Percentiles rank a stretch among this genome's conserved stretches.
These are phyloP conservation scores for Nitzschia palea DNA, from an alignment of 108 stramenopile species.

Conservation along the genomic window DNA sequence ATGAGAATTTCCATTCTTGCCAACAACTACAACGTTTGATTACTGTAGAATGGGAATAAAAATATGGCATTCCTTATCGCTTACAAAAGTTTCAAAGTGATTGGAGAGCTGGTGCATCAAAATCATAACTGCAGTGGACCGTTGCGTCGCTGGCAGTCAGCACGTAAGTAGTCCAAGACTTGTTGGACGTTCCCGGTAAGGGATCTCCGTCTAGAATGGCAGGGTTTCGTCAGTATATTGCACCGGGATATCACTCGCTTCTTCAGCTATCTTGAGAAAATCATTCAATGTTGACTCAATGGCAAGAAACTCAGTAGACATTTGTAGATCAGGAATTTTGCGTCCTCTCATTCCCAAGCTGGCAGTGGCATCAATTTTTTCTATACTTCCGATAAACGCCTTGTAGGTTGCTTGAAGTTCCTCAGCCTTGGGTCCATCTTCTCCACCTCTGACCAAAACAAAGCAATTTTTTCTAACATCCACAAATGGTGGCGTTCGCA, in stretches of 20 bases:
- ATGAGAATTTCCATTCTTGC: too few relatives aligned
- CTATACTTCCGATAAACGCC: constrained; percentile 38
- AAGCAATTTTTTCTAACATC: constrained; percentile 44
- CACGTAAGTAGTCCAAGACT: too few relatives aligned
- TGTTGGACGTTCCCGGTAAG: too few relatives aligned
- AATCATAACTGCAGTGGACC: too few relatives aligned
- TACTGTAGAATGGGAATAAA: too few relatives aligned
- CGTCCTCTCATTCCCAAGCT: constrained; percentile 43
- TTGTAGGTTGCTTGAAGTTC: constrained; percentile 40
- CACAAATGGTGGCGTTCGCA: constrained; percentile 42
- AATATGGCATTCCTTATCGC: too few relatives aligned
- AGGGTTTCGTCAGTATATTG: constrained; percentile 7
- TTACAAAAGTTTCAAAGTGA: too few relatives aligned
- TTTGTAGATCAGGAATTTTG: constrained; percentile 14
- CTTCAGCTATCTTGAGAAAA: constrained; percentile 31
- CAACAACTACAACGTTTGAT: too few relatives aligned
- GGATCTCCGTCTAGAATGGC: too few relatives aligned
- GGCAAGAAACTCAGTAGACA: constrained; percentile 16
- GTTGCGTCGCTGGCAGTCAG: too few relatives aligned
- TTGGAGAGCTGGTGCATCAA: too few relatives aligned
- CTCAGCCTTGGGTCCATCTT: constrained; percentile 57
- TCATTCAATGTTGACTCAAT: constrained; percentile 10
- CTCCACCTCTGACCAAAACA: constrained; percentile 47
- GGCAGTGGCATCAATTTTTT: constrained; percentile 48
- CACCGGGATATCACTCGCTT: constrained; percentile 11